Percentiles rank a stretch among this genome's conserved stretches.
Conservation (phyloP, 2,329 filamentous ascomycete genomes). For the Zasmidium angulare region DNA sequence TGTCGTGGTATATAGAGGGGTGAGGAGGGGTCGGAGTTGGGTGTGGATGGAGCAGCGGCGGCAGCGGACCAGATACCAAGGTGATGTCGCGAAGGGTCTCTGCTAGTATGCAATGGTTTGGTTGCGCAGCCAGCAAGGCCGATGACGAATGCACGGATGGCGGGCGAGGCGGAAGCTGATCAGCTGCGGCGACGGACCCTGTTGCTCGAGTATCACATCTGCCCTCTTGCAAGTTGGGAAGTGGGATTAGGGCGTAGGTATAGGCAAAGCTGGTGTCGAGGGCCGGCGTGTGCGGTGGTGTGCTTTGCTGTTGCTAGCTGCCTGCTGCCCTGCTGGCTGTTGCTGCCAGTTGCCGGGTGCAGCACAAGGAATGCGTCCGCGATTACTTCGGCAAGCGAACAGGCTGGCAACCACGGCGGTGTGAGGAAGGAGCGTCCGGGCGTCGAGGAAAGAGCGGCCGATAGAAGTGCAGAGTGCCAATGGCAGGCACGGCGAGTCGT, state of each 20-base stretch:
- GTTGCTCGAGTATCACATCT: conserved; percentile 21
- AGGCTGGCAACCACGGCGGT: not conserved
- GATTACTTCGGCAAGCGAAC: conserved; percentile 1
- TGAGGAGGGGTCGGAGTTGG: conserved; percentile 3
- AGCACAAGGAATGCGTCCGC: conserved; percentile 5
- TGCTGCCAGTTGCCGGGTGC: conserved; percentile 1
- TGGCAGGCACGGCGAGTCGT: not conserved
- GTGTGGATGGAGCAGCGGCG: not conserved
- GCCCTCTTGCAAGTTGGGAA: conserved; percentile 2
- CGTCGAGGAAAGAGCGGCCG: not conserved
- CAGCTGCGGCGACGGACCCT: conserved; percentile 18
- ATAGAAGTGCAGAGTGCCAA: not conserved
- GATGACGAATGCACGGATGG: conserved; percentile 17
- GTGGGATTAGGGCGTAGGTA: conserved; percentile 4
- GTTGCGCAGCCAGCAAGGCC: conserved; percentile 14
- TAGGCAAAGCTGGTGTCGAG: not conserved
- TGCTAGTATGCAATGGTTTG: conserved; percentile 8
- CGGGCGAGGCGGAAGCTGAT: conserved; percentile 19
- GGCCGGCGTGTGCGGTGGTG: too few species aligned
- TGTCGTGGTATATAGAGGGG: conserved; percentile 5
- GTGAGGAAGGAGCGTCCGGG: conserved; percentile 4
- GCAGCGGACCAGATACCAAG: not conserved
- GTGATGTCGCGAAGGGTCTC: conserved; percentile 9
- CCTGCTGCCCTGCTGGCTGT: not conserved
- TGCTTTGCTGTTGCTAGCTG: too few species aligned